Evolutionary conservation across 495 filamentous ascomycete genomes (phyloP).

Genomic region (Thermochaetoides thermophila): DNA sequence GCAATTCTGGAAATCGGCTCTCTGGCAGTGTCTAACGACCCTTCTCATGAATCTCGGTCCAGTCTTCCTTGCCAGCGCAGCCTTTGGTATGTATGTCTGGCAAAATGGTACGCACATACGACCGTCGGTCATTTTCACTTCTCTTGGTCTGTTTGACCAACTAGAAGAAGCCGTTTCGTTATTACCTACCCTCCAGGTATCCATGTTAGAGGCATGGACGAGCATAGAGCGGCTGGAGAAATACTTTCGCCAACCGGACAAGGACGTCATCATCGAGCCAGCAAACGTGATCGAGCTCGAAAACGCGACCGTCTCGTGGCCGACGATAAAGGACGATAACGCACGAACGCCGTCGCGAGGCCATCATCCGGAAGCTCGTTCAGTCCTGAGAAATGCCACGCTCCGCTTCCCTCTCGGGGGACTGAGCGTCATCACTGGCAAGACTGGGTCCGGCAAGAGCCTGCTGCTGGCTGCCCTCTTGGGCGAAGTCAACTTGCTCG

Average conservation of each 20-base stretch:
- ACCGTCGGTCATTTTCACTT: conserved; percentile 17
- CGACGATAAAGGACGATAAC: conserved; percentile 9
- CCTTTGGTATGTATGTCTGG: conserved; percentile 43
- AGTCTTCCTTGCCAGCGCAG: conserved; percentile 45
- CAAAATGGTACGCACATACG: conserved; percentile 9
- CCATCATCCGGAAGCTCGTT: conserved; percentile 9
- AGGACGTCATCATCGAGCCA: conserved; percentile 6
- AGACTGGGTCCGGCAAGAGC: conserved; percentile 45
- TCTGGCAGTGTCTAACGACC: conserved; percentile 34
- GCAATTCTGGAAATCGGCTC: conserved; percentile 41
- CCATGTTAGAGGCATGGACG: conserved; percentile 16
- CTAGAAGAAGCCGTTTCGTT: conserved; percentile 14
- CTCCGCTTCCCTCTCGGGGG: conserved; percentile 41
- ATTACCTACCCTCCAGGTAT: conserved; percentile 11
- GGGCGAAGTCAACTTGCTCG: conserved; percentile 38
- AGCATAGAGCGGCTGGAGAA: conserved; percentile 16
- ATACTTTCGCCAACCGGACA: conserved; percentile 13
- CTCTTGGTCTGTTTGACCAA: conserved; percentile 17
- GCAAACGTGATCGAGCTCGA: conserved; percentile 10
- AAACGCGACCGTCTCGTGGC: conserved; percentile 18
- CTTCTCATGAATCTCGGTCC: conserved; percentile 47
- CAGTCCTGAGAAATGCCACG: conserved; percentile 35
- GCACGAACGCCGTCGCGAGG: conserved; percentile 7
- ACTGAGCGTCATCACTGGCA: conserved; percentile 43
- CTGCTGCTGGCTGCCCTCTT: conserved; percentile 41